Conservation (phyloP, 1,284 basidiomycete species). For the Phaffia rhodozyma region DNA sequence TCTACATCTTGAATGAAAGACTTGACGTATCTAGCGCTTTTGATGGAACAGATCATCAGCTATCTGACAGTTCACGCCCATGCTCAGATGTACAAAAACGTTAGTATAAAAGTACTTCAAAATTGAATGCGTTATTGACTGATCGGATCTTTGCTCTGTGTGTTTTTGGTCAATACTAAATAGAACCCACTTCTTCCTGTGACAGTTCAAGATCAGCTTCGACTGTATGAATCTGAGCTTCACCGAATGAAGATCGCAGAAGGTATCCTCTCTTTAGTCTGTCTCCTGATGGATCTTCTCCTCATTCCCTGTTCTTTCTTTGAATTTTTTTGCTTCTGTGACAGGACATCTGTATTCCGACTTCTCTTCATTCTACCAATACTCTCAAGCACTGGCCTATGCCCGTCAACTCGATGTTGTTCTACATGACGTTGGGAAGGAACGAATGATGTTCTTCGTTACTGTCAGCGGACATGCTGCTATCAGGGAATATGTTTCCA, state of each 20-base stretch:
- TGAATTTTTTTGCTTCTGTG: constrained; percentile 3
- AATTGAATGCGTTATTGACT: constrained; percentile 7
- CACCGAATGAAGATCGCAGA: constrained; percentile 79
- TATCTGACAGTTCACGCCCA: constrained; percentile 92
- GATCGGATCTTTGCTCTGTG: neutral
- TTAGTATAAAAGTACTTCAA: constrained; percentile 32
- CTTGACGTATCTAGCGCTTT: neutral
- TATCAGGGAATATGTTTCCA: constrained; percentile 47
- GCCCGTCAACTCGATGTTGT: constrained; percentile 70
- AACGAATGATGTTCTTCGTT: constrained; percentile 61
- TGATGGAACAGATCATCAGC: constrained; percentile 65
- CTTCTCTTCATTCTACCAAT: constrained; percentile 75
- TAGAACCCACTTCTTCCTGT: constrained; percentile 83
- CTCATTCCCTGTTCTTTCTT: neutral
- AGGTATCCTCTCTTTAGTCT: constrained; percentile 41
- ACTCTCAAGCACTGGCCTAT: constrained; percentile 73
- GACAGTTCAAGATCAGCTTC: constrained; percentile 95
- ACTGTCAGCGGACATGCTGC: constrained; percentile 64
- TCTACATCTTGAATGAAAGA: neutral
- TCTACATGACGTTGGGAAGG: constrained; percentile 51
- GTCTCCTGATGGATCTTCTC: neutral
- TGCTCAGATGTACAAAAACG: constrained; percentile 93
- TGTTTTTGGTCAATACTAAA: neutral
- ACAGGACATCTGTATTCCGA: constrained; percentile 76
- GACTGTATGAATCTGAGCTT: constrained; percentile 94